Base-by-base conservation (phyloP, 441 rosid species). In the Pelargonium citronellum region DNA sequence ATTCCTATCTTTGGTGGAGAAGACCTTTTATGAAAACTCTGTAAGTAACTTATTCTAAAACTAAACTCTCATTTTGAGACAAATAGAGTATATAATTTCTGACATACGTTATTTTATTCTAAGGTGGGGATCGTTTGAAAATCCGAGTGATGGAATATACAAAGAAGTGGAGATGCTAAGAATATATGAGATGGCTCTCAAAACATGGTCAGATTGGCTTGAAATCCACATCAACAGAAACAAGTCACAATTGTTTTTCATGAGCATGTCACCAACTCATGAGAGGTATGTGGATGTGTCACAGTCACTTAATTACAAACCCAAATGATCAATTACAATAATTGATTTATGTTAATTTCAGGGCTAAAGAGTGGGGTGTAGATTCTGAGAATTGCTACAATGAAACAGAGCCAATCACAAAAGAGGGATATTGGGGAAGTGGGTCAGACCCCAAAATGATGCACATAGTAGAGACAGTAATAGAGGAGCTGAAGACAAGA, bases 1-100 rank as follows among this genome's bases (percentile, higher is more conserved):
- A 94, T 75, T 88, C 98, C 5, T 94, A 94, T 78, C 91, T 94
- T 3, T 94, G 98, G 98, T 94, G 98, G 98, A 94, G 98, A 94
- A 94, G 88, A 89, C 97, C 39, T 80, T 84, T 44, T 41, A 94
- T 94, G 91, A 94, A 91, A 91, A 85, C 88, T 69, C 71, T 94
- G 98, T 93, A 81, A 79, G 96, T 83, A 10, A 1, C 1, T 15
- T 13, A 8, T 51, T 17, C 24, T 24, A 7, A 13, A 7, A 27
- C 43, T 17, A 20, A 66, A 5, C 22, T 34, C 41, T 37, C 41
- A 0, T 37, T 37, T 0, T 0, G 41, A 37, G 41, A 37, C 41
- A 37, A 1, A 37, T 0, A 1, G 1, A 37, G 8, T 37, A 6
- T 1, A 13, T 1, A 0, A 9, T 13, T 5, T 10, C 13, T 15